Conservation (phyloP, 208 protist species). For the Trypanosoma caninum region DNA sequence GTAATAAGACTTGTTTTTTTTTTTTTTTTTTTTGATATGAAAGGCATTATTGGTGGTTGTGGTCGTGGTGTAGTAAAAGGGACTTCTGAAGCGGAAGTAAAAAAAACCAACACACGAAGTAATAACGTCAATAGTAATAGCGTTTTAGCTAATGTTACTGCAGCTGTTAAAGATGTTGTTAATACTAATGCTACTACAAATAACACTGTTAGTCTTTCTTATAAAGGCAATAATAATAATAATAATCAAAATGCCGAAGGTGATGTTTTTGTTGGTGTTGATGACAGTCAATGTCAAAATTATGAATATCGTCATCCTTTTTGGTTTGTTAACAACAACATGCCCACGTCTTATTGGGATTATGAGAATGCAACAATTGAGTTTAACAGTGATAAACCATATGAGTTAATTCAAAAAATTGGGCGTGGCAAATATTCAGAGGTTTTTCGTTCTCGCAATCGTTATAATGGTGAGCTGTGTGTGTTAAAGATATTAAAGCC, state of each 20-base stretch:
- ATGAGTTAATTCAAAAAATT: conserved; percentile 96
- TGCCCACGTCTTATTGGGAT: conserved; percentile 91
- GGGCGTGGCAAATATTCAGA: conserved; percentile 99
- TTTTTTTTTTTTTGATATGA: too few species aligned
- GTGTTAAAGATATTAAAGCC: conserved; percentile 99
- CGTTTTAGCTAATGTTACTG: too few species aligned
- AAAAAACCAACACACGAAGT: too few species aligned
- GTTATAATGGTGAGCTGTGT: conserved; percentile 84
- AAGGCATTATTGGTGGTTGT: too few species aligned
- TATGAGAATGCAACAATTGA: conserved; percentile 89
- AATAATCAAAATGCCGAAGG: not conserved
- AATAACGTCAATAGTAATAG: too few species aligned
- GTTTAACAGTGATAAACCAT: conserved; percentile 91
- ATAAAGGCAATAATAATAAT: too few species aligned
- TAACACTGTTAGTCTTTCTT: too few species aligned
- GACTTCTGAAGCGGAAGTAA: too few species aligned
- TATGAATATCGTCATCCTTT: conserved; percentile 52
- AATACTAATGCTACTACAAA: too few species aligned
- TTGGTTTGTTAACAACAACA: conserved; percentile 69
- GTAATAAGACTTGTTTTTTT: too few species aligned
- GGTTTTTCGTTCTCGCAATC: conserved; percentile 97
- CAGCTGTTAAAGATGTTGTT: too few species aligned
- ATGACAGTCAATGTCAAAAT: not conserved
- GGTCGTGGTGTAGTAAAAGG: too few species aligned
- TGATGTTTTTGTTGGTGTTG: not conserved